phyloP scores from a whole-genome alignment of 345 rosid genomes.

The Corchorus capsularis region DNA sequence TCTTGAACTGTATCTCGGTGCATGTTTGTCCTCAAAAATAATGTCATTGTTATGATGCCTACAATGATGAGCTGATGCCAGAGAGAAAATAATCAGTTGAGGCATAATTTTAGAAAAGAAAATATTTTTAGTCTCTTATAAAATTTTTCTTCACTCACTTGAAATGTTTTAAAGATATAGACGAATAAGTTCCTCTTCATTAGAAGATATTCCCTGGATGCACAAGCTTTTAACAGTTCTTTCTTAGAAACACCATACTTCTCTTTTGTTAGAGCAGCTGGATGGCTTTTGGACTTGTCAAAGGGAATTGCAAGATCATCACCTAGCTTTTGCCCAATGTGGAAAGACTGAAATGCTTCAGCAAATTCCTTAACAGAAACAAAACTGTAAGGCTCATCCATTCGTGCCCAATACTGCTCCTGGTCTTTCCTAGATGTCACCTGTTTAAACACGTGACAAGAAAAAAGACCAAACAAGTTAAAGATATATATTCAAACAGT shows the following conservation, averaged over 20 bases:
- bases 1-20: constrained; percentile 53
- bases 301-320: constrained; percentile 69
- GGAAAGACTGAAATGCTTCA: constrained; percentile 68
- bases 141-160: constrained; percentile 28
- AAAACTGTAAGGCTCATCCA: constrained; percentile 60
- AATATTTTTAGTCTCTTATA: not conserved
- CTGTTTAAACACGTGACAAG: constrained; percentile 26
- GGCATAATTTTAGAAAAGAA: not conserved
- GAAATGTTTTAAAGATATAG: constrained; percentile 61
- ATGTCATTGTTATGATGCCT: constrained; percentile 58
- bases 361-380: constrained; percentile 60
- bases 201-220: constrained; percentile 69
- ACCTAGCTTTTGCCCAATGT: constrained; percentile 58
- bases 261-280: constrained; percentile 66
- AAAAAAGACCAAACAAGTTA: not conserved
- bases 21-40: constrained; percentile 74
- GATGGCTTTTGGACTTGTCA: constrained; percentile 75
- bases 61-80: constrained; percentile 54
- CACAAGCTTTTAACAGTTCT: constrained; percentile 71
- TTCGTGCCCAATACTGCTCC: constrained; percentile 71
- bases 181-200: constrained; percentile 91
- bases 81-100: not conserved
- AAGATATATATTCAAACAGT: constrained; percentile 39
- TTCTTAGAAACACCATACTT: constrained; percentile 64
- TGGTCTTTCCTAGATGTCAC: constrained; percentile 49